phyloP scores from a whole-genome alignment of 2,329 filamentous ascomycete genomes.

The Leptoxyphium fumago region DNA sequence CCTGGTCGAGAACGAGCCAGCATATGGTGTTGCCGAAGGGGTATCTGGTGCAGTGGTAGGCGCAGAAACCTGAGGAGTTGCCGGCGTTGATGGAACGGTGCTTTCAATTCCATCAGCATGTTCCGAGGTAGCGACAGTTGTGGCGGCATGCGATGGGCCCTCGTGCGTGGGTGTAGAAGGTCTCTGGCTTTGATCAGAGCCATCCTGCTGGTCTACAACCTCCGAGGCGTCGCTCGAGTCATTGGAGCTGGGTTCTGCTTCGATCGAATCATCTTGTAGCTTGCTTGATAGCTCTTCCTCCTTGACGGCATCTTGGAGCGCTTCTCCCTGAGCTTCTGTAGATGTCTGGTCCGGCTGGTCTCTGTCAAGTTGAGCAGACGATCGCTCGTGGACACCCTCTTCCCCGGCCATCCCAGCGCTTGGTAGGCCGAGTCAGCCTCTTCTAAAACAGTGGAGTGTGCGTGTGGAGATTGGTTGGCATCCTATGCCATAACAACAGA shows the following conservation, averaged over 20 bases:
- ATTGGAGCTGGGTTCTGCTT: background rate
- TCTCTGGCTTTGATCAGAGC: background rate
- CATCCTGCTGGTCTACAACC: background rate
- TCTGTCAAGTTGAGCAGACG: conserved; percentile 10
- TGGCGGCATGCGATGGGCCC: background rate
- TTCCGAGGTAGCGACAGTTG: background rate
- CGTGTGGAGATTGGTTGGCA: too few species aligned
- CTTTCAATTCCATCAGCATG: too few species aligned
- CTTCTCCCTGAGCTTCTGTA: conserved; percentile 4
- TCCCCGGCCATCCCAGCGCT: conserved; percentile 18
- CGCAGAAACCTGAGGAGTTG: background rate
- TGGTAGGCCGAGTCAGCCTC: conserved; percentile 6
- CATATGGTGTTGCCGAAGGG: conserved; percentile 8
- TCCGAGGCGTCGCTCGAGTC: background rate
- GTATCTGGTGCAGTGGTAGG: conserved; percentile 7
- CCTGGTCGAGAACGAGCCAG: conserved; percentile 15
- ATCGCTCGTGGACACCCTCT: conserved; percentile 10
- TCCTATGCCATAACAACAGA: too few species aligned
- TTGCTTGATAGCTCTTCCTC: background rate
- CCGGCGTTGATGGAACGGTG: background rate
- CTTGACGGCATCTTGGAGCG: conserved; percentile 1
- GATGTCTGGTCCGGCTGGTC: conserved; percentile 2
- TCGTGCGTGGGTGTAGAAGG: background rate
- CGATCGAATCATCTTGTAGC: conserved; percentile 1
- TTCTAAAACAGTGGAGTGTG: too few species aligned